Conservation (phyloP, 352 stramenopile genomes). For the Phytophthora sansomeana region DNA sequence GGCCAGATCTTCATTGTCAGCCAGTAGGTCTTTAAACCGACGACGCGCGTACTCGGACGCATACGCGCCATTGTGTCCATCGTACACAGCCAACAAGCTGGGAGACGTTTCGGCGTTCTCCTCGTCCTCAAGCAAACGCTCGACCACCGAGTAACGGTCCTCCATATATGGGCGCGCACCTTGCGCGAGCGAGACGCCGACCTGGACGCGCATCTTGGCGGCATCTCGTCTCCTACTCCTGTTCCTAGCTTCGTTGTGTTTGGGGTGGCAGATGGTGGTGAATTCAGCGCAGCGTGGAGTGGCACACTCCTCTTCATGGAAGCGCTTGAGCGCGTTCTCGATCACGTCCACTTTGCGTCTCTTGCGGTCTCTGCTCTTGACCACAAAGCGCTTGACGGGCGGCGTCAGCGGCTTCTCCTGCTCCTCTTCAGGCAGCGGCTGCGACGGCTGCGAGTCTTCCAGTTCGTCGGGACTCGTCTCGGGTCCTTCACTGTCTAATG, state of each 20-base stretch:
- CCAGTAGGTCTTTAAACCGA: slow-evolving; percentile 70
- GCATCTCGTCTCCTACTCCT: slow-evolving; percentile 23
- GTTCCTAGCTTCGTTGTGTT: slow-evolving; percentile 24
- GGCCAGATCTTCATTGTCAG: slow-evolving; percentile 52
- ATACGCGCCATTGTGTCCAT: slow-evolving; percentile 80
- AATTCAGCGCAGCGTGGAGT: slow-evolving; percentile 56
- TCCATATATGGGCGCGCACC: slow-evolving; percentile 84
- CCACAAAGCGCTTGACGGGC: slow-evolving; percentile 54
- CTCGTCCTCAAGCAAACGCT: slow-evolving; percentile 61
- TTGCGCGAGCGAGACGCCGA: slow-evolving; percentile 63
- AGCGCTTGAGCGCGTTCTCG: slow-evolving; percentile 64
- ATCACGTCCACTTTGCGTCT: slow-evolving; percentile 70
- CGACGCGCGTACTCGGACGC: slow-evolving; percentile 69
- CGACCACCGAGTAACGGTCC: slow-evolving; percentile 72
- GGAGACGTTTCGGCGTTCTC: slow-evolving; percentile 54
- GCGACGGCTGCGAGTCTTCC: slow-evolving; percentile 32
- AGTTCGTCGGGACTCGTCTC: slow-evolving; percentile 41
- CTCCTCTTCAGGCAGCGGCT: slow-evolving; percentile 24
- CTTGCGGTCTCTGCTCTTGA: slow-evolving; percentile 62
- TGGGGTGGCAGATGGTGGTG: slow-evolving; percentile 48
- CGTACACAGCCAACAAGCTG: slow-evolving; percentile 72
- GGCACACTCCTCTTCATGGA: slow-evolving; percentile 47
- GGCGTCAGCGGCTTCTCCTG: too few relatives aligned
- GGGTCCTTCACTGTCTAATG: slow-evolving; percentile 34
- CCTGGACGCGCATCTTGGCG: slow-evolving; percentile 52